phyloP scores from a whole-genome alignment of 805 yeast species.

The Candida alai region DNA sequence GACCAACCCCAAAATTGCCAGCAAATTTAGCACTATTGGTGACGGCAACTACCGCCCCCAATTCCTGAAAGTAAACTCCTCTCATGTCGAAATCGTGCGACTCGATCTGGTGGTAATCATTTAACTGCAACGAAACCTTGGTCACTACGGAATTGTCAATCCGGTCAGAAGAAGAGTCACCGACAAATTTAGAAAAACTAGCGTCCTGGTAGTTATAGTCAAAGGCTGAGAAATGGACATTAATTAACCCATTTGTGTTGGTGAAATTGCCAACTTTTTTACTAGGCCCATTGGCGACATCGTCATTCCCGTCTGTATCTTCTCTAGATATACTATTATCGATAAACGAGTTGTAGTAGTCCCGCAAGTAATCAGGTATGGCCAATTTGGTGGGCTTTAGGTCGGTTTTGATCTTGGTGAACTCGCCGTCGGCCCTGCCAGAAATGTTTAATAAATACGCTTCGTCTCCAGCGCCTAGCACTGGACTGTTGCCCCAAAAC shows the following conservation, averaged over 20 bases:
- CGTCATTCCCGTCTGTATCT: constrained; percentile 17
- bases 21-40: constrained; percentile 63
- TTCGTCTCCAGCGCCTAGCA: constrained; percentile 7
- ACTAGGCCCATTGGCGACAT: constrained; percentile 17
- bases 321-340: no score
- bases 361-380: constrained; percentile 29
- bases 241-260: constrained; percentile 21
- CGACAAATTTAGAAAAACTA: constrained; percentile 13
- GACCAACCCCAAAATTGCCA: constrained; percentile 60
- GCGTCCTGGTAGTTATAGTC: constrained; percentile 23
- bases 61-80: constrained; percentile 64
- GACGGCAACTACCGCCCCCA: constrained; percentile 58
- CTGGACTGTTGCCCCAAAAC: constrained; percentile 47
- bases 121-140: constrained; percentile 23
- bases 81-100: constrained; percentile 47
- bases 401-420: constrained; percentile 12
- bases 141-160: constrained; percentile 35
- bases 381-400: constrained; percentile 16
- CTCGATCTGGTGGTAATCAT: constrained; percentile 46
- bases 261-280: constrained; percentile 28
- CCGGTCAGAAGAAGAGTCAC: constrained; percentile 10
- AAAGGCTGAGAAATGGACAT: constrained; percentile 18
- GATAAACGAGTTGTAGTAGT: constrained; percentile 21
- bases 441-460: constrained; percentile 35
- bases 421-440: constrained; percentile 33